Evolutionary conservation across 2,329 filamentous ascomycete species (phyloP), one percentile per base, ranked within the genome.

Genomic region (Trichoderma koningiopsis): DNA sequence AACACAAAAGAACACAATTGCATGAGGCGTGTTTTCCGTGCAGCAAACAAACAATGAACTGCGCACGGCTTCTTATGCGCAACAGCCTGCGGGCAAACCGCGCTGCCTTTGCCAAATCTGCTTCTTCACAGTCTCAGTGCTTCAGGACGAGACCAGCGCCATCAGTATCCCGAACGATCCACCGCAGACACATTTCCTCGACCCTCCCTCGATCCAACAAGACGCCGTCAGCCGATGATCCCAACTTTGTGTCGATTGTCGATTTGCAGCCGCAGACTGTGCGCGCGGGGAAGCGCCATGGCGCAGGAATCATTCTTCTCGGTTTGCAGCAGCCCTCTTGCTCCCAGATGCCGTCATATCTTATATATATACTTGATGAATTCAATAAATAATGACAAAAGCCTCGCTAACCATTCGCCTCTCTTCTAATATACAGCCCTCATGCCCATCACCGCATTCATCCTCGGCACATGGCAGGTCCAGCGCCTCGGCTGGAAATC

Each of bases 401-500:
- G 8, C 14, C 3, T 27, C 5, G 22, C 22, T 29, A 16, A 64
- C 24, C 16, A 35, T 40, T 5, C 10, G 8, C n/a, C 5, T 29
- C 8, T 53, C 5, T 5, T 33, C n/a, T 24, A 22, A 55, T 52
- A 16, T 53, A 56, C 74, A 85, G 92, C 93, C 52, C 82, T 97
- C 64, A 98, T 99, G 75, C 96, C 96, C 60, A 81, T 97, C 70
- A 97, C 94, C 1, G 93, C 96, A 13, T 97, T 99, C 80, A 84
- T 85, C 67, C 89, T 99, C 19, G 96, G 96, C 35, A 93, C 93
- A 72, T 99, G 96, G 96, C 96, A 99, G 79, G 92, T 99, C 66
- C 89, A 97, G 79, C 91, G 96, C 13, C 87, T 99, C 1, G 89
- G 90, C 70, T 97, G 95, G 94, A 99, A 99, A 80, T 94, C 93